Percentiles rank a stretch among this genome's conserved stretches.
Conservation (phyloP, 768 basidiomycete species). For the Epithele typhae region DNA sequence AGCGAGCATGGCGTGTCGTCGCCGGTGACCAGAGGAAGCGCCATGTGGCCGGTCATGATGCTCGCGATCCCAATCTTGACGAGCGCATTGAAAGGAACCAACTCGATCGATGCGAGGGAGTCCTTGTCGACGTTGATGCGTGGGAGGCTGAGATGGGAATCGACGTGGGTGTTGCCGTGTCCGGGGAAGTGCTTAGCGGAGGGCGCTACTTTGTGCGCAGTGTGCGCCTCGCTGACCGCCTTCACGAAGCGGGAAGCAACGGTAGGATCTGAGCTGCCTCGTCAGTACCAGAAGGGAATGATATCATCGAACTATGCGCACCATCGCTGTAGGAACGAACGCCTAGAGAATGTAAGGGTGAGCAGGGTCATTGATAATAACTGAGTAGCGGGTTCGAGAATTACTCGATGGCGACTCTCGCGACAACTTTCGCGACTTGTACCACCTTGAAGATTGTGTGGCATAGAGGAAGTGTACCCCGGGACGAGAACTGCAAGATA, state of each 20-base stretch:
- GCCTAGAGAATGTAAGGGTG: conserved; percentile 31
- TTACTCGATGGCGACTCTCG: too few relatives aligned
- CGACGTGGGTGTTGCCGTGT: conserved; percentile 68
- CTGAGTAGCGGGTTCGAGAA: too few relatives aligned
- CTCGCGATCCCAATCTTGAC: conserved; percentile 41
- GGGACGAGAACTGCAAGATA: too few relatives aligned
- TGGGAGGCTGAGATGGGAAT: conserved; percentile 66
- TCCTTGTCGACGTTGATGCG: conserved; percentile 46
- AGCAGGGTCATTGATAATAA: too few relatives aligned
- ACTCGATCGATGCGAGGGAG: conserved; percentile 43
- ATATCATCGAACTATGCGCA: conserved; percentile 22
- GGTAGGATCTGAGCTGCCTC: conserved; percentile 39
- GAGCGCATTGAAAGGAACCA: conserved; percentile 53
- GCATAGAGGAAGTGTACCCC: too few relatives aligned
- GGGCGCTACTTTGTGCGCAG: conserved; percentile 48
- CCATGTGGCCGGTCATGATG: conserved; percentile 75
- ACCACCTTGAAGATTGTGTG: too few relatives aligned
- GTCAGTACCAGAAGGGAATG: background rate
- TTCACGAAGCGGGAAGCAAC: conserved; percentile 45
- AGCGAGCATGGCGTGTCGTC: conserved; percentile 57
- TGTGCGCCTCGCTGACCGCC: conserved; percentile 47
- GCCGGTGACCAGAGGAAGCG: conserved; percentile 53
- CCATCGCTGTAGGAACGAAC: conserved; percentile 71
- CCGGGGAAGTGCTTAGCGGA: conserved; percentile 72
- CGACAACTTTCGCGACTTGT: too few relatives aligned